Evolutionary conservation across 352 stramenopile species (phyloP).

Genomic region (Pilasporangium apinafurcum): DNA sequence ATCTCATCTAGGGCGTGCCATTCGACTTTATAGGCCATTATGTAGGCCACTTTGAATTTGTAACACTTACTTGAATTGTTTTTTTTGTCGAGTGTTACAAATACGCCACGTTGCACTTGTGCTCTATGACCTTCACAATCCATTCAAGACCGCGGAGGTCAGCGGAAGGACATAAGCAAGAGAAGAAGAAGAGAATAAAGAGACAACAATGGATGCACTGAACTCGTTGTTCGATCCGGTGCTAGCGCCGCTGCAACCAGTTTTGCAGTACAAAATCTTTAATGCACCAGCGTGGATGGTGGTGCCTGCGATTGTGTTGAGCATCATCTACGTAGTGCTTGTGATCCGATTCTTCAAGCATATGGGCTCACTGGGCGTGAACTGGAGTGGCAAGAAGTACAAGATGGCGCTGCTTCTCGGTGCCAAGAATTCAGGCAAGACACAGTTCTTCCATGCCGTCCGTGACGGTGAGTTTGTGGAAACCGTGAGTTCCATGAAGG

Average conservation of each 20-base stretch:
- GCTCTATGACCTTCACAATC: too few species aligned
- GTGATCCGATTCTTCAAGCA: conserved; percentile 56
- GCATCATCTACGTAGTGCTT: conserved; percentile 46
- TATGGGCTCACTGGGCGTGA: conserved; percentile 57
- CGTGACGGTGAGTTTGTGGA: conserved; percentile 56
- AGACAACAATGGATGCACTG: too few species aligned
- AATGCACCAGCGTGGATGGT: conserved; percentile 53
- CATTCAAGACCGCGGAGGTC: too few species aligned
- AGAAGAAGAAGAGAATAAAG: too few species aligned
- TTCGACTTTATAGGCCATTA: too few species aligned
- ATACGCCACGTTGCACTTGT: too few species aligned
- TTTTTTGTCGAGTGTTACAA: too few species aligned
- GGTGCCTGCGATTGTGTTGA: conserved; percentile 31
- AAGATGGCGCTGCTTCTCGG: conserved; percentile 69
- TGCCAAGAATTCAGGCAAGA: conserved; percentile 68
- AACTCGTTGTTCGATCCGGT: conserved; percentile 5
- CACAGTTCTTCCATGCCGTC: conserved; percentile 75
- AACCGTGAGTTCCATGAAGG: conserved; percentile 85
- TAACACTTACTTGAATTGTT: too few species aligned
- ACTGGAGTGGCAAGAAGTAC: conserved; percentile 64
- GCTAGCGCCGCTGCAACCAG: too few species aligned
- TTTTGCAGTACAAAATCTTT: conserved; percentile 56
- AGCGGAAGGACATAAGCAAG: too few species aligned
- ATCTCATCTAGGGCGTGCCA: too few species aligned
- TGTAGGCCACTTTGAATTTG: too few species aligned